Evolutionary conservation across 495 filamentous ascomycete genomes (phyloP).

Genomic region (Penicillium subrubescens): DNA sequence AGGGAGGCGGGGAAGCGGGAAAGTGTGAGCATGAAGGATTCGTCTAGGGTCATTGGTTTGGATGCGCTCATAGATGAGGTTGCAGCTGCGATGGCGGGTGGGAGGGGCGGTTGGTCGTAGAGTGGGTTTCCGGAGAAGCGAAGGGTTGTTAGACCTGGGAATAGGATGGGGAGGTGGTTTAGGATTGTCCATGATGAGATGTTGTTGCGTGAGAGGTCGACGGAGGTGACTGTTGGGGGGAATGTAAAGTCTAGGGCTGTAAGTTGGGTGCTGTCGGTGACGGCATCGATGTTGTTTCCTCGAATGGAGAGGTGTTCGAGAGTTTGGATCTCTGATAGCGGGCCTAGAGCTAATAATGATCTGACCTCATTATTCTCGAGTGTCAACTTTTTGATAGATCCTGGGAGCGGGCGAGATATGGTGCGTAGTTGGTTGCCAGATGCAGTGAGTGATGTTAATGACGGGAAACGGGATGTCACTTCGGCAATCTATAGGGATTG

Average conservation of each 20-base stretch:
- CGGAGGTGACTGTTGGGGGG: constrained; percentile 49
- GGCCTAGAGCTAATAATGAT: constrained; percentile 57
- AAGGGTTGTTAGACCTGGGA: constrained; percentile 67
- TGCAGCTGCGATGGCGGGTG: constrained; percentile 32
- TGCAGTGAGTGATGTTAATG: constrained; percentile 59
- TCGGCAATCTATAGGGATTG: constrained; percentile 37
- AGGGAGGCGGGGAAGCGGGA: constrained; percentile 68
- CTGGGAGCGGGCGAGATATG: constrained; percentile 40
- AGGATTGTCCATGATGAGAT: constrained; percentile 72
- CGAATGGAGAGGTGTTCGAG: constrained; percentile 56
- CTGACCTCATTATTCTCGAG: constrained; percentile 77
- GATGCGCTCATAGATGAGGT: constrained; percentile 18
- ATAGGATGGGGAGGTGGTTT: constrained; percentile 61
- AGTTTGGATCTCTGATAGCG: constrained; percentile 57
- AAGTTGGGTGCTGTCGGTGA: constrained; percentile 22
- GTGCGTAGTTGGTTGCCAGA: constrained; percentile 53
- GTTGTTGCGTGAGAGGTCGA: constrained; percentile 81
- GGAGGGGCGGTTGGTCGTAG: constrained; percentile 59
- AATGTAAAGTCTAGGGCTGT: constrained; percentile 40
- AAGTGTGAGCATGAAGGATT: constrained; percentile 83
- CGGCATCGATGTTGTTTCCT: constrained; percentile 45
- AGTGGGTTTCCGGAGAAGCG: constrained; percentile 85
- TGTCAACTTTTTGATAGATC: constrained; percentile 58
- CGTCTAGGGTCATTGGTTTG: constrained; percentile 60
- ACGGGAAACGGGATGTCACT: constrained; percentile 55